A percentile compares a stretch with the other conserved stretches of the same genome.
phyloP scores from a whole-genome alignment of 257 asterid genomes.

The Nicotiana attenuata region DNA sequence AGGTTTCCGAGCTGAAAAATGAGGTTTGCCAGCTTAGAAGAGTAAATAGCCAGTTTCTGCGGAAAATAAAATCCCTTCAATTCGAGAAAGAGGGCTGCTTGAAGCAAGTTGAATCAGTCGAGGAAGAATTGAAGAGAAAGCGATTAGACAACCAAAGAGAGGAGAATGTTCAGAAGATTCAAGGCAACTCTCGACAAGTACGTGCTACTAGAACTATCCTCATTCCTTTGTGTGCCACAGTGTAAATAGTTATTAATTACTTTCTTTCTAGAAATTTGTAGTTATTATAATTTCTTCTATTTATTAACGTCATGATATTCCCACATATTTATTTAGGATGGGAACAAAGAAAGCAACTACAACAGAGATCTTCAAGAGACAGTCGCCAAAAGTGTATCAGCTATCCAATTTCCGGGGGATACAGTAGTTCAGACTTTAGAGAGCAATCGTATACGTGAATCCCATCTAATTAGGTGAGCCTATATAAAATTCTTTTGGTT shows the following conservation, averaged over 20 bases:
- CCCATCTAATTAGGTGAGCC: background rate
- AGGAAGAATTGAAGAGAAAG: conserved; percentile 13
- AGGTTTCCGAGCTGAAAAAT: conserved; percentile 31
- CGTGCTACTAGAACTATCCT: background rate
- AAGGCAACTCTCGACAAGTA: background rate
- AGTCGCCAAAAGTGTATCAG: background rate
- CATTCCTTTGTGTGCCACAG: background rate
- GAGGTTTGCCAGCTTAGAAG: conserved; percentile 31
- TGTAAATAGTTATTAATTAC: background rate
- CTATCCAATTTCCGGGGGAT: background rate
- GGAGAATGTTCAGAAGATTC: background rate
- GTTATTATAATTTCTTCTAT: background rate
- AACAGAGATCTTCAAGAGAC: background rate
- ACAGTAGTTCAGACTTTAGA: conserved; percentile 2
- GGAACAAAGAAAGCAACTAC: background rate
- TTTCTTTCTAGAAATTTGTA: background rate
- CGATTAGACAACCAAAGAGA: background rate
- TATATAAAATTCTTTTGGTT: background rate
- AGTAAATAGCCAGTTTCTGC: conserved; percentile 21
- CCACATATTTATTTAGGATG: background rate
- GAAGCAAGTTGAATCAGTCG: conserved; percentile 12
- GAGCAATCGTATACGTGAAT: background rate
- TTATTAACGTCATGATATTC: background rate
- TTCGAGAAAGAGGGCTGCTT: conserved; percentile 19
- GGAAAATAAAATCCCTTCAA: conserved; percentile 28